Percentiles rank a stretch among this genome's conserved stretches.
Conservation (phyloP, 306 rosid genomes). For the Boehmeria nivea region DNA sequence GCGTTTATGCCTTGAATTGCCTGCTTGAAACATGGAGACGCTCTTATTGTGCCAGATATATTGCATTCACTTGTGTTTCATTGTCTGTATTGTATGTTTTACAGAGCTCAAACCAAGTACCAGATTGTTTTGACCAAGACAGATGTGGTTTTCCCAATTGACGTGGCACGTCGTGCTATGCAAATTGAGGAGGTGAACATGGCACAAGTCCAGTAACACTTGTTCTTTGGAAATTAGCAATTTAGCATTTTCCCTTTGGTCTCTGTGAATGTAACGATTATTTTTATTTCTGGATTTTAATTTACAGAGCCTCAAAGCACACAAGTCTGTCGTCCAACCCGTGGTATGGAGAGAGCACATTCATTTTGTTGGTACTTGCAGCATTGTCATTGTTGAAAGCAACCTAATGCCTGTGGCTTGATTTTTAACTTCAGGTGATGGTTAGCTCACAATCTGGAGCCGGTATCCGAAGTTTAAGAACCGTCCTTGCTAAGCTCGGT, state of each 20-base stretch:
- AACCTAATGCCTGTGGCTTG: constrained; percentile 8
- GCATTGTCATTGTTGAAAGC: not conserved
- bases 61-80: no score
- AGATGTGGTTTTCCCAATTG: constrained; percentile 73
- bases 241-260: no score
- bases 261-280: constrained; percentile 24
- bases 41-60: no score
- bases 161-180: constrained; percentile 86
- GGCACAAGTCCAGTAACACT: not conserved
- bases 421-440: constrained; percentile 60
- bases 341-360: constrained; percentile 44
- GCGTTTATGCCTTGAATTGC: no score
- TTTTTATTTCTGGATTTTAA: constrained; percentile 2
- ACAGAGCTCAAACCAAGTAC: constrained; percentile 83
- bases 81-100: not conserved
- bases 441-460: constrained; percentile 95
- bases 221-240: constrained; percentile 1
- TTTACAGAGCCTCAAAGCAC: constrained; percentile 60
- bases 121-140: constrained; percentile 86
- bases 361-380: constrained; percentile 17
- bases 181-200: constrained; percentile 83
- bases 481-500: constrained; percentile 62
- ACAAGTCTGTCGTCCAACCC: constrained; percentile 73
- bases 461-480: constrained; percentile 80
- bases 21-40: no score